Evolutionary conservation across 345 rosid genomes (phyloP), one percentile per base, ranked within the genome.

Genomic region (Lepidium africanum): DNA sequence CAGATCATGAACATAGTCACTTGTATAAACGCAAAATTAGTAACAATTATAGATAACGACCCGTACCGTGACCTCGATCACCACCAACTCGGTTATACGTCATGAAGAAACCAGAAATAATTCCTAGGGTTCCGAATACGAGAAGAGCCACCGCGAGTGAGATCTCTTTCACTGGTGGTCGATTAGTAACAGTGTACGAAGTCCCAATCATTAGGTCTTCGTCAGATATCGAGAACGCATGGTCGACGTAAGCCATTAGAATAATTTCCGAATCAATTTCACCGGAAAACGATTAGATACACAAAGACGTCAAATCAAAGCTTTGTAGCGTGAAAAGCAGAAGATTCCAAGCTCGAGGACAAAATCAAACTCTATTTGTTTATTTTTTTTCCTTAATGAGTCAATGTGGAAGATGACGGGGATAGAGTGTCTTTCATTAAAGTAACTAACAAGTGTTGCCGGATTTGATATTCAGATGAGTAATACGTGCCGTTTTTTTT

Each of bases 221-320:
- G 82, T 93, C 97, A 1, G 98, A 83, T 43, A 93, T 93, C 25
- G 98, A 93, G 83, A 93, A 93, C 9, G 97, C 97, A 36, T 90
- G 97, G 71, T 93, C 98, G 40, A 93, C 97, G 77, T 93, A 93
- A 37, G 98, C 97, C 98, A 93, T n/a, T 92, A n/a, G 36, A 41
- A 59, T 16, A 40, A 52, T 15, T 50, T 48, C n/a, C 14, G 9
- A 54, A 59, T 71, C 52, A 19, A 43, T 7, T 50, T 76, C 48
- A 21, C 59, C 52, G 33, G 78, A 74, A 38, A 53, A 57, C 12
- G 11, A 61, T 67, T 10, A 2, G 73, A 59, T 16, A 4, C 17
- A 54, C 8, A 32, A 19, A 41, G 33, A 63, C 25, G 69, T 53
- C 17, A 3, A 45, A 11, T 59, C 0, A 32, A 52, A 25, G 25